Conservation (phyloP, 768 basidiomycete genomes). For the Dacryopinax spathularia region DNA sequence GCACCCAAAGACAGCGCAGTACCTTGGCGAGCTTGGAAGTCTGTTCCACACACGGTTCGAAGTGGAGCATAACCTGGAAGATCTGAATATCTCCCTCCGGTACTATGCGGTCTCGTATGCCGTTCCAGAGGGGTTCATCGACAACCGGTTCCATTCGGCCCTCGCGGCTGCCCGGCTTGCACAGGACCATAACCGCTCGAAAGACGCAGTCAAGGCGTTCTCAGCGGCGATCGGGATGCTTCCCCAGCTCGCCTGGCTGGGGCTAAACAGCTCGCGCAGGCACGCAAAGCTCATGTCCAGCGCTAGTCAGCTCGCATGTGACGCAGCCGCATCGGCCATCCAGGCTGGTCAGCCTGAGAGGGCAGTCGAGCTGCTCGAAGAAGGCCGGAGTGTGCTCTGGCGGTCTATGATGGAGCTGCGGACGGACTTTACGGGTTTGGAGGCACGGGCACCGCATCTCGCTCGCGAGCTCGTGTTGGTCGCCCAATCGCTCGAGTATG, state of each 20-base stretch:
- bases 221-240: background rate
- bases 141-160: background rate
- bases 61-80: background rate
- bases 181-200: background rate
- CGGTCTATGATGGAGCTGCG: constrained; percentile 14
- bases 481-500: background rate
- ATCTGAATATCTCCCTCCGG: background rate
- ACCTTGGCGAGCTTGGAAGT: background rate
- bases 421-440: constrained; percentile 12
- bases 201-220: background rate
- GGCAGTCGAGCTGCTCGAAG: constrained; percentile 20
- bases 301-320: background rate
- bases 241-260: background rate
- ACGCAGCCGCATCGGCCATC: background rate
- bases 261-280: background rate
- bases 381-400: constrained; percentile 19
- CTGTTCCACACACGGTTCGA: background rate
- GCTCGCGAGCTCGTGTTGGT: constrained; percentile 4
- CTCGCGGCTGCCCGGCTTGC: background rate
- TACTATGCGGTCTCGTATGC: background rate
- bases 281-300: background rate
- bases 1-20: background rate
- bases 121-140: background rate
- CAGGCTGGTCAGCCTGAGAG: background rate
- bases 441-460: constrained; percentile 7